phyloP scores from a whole-genome alignment of 2,329 filamentous ascomycete species.

The Amauroascus niger region DNA sequence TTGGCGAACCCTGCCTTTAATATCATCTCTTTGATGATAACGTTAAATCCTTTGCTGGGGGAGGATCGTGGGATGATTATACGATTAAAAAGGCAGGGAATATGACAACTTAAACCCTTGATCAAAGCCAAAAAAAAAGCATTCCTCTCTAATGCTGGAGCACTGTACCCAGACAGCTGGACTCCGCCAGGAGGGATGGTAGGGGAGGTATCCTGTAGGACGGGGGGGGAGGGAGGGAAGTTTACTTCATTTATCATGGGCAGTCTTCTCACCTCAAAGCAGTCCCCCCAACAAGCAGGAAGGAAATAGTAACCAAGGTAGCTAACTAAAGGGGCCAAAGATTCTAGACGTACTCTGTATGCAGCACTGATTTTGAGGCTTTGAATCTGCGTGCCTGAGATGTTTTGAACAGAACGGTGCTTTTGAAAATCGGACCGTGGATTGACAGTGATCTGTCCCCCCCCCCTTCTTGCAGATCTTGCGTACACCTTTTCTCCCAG shows the following conservation, averaged over 20 bases:
- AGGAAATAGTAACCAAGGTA: no score
- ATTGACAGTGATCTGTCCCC: not conserved
- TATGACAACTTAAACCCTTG: not conserved
- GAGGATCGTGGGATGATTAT: not conserved
- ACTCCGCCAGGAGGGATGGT: not conserved
- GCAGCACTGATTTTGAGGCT: not conserved
- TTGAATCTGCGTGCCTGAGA: not conserved
- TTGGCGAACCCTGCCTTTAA: not conserved
- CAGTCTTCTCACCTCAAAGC: no score
- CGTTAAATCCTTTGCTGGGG: not conserved
- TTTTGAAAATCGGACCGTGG: not conserved
- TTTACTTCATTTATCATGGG: no score
- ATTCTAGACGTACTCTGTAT: not conserved
- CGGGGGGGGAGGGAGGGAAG: no score
- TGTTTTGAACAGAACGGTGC: not conserved
- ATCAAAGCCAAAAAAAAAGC: not conserved
- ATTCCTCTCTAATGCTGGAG: not conserved
- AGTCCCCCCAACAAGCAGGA: no score
- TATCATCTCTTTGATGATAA: not conserved
- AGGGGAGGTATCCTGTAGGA: not conserved
- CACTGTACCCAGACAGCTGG: not conserved
- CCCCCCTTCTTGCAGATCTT: not conserved
- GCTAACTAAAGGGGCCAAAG: no score
- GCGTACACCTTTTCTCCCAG: no score
- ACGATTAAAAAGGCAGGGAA: not conserved